Evolutionary conservation across 495 filamentous ascomycete genomes (phyloP).

Genomic region (Aspergillus olivimuriae): DNA sequence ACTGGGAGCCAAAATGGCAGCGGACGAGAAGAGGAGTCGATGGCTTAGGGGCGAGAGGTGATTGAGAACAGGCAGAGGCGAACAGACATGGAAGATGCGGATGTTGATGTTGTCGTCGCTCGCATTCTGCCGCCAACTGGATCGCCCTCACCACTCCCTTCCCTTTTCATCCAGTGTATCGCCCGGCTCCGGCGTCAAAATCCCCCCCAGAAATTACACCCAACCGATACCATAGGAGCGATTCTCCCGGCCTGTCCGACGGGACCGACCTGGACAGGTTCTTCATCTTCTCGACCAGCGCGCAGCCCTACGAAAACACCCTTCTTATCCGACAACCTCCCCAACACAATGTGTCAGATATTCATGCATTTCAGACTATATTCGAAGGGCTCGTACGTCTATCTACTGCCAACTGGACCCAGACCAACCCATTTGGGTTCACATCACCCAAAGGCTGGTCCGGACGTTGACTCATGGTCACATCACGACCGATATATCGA

Average conservation of each 20-base stretch:
- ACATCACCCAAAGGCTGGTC: constrained; percentile 16
- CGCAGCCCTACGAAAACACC: too few relatives aligned
- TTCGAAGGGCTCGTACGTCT: constrained; percentile 30
- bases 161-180: too few relatives aligned
- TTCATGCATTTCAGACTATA: constrained; percentile 24
- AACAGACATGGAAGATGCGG: background rate
- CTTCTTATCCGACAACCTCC: too few relatives aligned
- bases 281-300: too few relatives aligned
- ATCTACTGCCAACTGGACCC: constrained; percentile 34
- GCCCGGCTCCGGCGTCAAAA: too few relatives aligned
- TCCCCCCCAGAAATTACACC: too few relatives aligned
- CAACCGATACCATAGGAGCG: too few relatives aligned
- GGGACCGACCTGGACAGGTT: too few relatives aligned
- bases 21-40: background rate
- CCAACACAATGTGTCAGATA: too few relatives aligned
- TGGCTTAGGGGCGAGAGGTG: background rate
- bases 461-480: constrained; percentile 21
- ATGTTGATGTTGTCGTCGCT: background rate
- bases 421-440: constrained; percentile 15
- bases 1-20: too few relatives aligned
- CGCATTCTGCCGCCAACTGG: background rate
- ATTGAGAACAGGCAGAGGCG: background rate
- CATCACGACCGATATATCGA: constrained; percentile 15
- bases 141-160: too few relatives aligned
- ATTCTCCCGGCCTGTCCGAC: too few relatives aligned